A percentile compares a stretch with the other conserved stretches of the same genome.
These are phyloP conservation scores for Triticum monococcum DNA, from an alignment of 176 grass and related monocot species.

Conservation along the genomic window DNA sequence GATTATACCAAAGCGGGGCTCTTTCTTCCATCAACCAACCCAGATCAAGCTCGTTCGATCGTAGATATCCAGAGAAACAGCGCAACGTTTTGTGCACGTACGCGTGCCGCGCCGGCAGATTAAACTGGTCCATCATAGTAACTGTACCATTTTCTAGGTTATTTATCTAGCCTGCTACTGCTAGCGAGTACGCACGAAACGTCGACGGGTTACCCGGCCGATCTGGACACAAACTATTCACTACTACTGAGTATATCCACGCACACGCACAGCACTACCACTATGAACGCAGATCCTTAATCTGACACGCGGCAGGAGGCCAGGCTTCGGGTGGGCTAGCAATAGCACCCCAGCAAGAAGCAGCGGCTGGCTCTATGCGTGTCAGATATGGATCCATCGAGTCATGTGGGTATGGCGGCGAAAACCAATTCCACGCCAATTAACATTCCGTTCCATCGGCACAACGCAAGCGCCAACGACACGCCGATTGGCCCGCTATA, in stretches of 20 bases:
- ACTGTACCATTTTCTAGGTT: too few species aligned
- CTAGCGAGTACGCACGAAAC: neutral
- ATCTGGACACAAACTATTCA: neutral
- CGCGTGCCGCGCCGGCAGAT: too few species aligned
- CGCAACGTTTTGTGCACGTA: too few species aligned
- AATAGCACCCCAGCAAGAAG: neutral
- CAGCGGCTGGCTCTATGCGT: neutral
- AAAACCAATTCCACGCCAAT: neutral
- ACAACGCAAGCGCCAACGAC: neutral
- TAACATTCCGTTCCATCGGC: neutral
- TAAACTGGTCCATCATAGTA: too few species aligned
- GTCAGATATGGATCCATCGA: neutral
- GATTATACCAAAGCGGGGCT: too few species aligned
- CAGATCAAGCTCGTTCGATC: too few species aligned
- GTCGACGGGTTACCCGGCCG: slow-evolving; percentile 9
- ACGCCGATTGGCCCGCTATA: neutral
- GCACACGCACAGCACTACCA: neutral
- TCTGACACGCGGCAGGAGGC: slow-evolving; percentile 27
- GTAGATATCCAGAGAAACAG: too few species aligned
- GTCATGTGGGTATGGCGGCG: neutral
- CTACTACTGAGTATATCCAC: neutral
- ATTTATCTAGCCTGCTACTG: too few species aligned
- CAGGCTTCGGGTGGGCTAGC: slow-evolving; percentile 8
- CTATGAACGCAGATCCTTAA: neutral
- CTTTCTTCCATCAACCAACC: too few species aligned